Evolutionary conservation across 2,329 filamentous ascomycete genomes (phyloP), one percentile per base, ranked within the genome.

Genomic region (Paecilomyces sp.): DNA sequence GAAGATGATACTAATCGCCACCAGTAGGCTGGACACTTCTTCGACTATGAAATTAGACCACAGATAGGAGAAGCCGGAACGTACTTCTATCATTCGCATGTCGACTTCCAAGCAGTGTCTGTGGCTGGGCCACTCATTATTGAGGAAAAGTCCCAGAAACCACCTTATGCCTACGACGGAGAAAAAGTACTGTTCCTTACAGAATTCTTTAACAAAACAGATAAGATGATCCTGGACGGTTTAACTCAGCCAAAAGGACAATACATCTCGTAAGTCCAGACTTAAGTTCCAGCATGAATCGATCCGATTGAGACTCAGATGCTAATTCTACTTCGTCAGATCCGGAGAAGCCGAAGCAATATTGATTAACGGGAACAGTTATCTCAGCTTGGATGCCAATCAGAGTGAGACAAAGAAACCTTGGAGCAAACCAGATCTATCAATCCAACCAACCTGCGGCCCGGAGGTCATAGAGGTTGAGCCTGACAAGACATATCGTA

Each of bases 61-160:
- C 71, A 81, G 3, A 52, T 68, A 1, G 81, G 80, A 5, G 80
- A 84, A 58, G 81, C 83, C 0, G 87, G 86, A 3, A 85, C 85
- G 0, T 89, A 88, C 66, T 88, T 86, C 67, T 89, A 88, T 66
- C 86, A 89, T 67, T 88, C 85, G 0, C 87, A 89, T 62, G 78
- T 88, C 15, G 85, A 80, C 0, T 83, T 88, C 60, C 85, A 89
- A 66, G 82, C 83, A 0, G 71, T 83, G 34, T 83, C 84, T 13
- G 83, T 83, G 0, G 71, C 79, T 6, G 87, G 87, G 0, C 73
- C 81, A 0, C 66, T 89, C 34, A 83, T 87, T 54, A 80, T 89
- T 4, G 51, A 60, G n/a, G 80, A 83, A 60, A 80, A 84, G 55
- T 67, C 68, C 36, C 70, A 67, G 0, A 58, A 75, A 54, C 62